phyloP scores from a whole-genome alignment of 2,329 filamentous ascomycete genomes.

The Colletotrichum simmondsii region DNA sequence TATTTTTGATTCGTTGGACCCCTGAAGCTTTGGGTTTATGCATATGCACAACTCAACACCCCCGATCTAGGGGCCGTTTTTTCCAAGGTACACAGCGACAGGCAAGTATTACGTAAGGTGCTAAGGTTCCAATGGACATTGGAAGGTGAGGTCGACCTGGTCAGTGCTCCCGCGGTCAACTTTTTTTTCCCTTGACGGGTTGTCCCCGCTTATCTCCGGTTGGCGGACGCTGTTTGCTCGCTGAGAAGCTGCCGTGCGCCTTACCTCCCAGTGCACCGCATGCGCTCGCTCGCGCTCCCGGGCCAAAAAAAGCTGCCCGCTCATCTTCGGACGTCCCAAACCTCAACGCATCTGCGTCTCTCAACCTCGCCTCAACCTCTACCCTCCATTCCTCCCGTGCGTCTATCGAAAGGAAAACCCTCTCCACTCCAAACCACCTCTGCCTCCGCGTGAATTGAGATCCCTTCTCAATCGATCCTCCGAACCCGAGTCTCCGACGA shows the following conservation, averaged over 20 bases:
- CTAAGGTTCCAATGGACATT: no score
- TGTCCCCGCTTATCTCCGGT: conserved; percentile 32
- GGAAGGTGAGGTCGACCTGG: neutral
- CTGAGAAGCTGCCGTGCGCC: neutral
- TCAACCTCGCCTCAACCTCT: conserved; percentile 31
- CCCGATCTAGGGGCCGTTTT: neutral
- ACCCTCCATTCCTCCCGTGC: conserved; percentile 9
- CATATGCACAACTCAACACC: neutral
- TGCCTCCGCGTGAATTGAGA: neutral
- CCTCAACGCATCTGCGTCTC: conserved; percentile 24
- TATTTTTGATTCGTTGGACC: neutral
- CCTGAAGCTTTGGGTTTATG: neutral
- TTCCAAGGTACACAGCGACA: neutral
- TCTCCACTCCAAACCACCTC: conserved; percentile 25
- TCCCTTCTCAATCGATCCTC: neutral
- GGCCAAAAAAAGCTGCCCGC: conserved; percentile 27
- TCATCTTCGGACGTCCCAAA: conserved; percentile 30
- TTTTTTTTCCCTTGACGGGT: neutral
- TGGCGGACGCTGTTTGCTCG: neutral
- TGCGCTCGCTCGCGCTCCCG: neutral
- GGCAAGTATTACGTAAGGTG: no score
- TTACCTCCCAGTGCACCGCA: neutral
- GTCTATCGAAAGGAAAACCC: neutral
- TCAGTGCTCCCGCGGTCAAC: conserved; percentile 6
- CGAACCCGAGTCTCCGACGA: conserved; percentile 2